Base-by-base conservation (phyloP, 352 stramenopile species). In the Pythium graminicola region DNA sequence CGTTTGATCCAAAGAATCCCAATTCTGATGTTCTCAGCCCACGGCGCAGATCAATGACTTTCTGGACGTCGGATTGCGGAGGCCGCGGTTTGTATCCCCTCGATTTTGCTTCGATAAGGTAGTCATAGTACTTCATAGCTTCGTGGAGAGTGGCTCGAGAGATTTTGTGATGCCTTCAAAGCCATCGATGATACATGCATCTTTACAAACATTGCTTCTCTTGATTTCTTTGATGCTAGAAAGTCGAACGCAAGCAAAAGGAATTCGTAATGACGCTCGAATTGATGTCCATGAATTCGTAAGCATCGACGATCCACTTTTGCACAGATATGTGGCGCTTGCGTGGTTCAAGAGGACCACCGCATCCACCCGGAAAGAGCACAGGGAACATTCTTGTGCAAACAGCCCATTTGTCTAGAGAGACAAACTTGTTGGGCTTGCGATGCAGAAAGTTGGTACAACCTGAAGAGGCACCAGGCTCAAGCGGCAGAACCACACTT, bases 191-290 rank as follows among this genome's bases (percentile, higher is more conserved):
- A 60, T 3, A 67, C 54, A 17, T 67, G 35, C 29, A 67, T 48
- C 16, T 54, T 60, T 0, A 70, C 16, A 32, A 60, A 65, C 13
- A 71, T 28, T 0, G 46, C 57, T 13, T 44, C 1, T 3, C 59
- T 33, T 5, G 59, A 50, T n/a, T 55, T 63, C 20, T 60, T 28
- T 0, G 27, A 42, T 0, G 59, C 59, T 0, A 69, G 6, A 27
- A 36, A 64, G 20, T 66, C 55, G 22, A 69, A 69, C 0, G 55
- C 60, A 8, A 72, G 16, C 1, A 65, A 16, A 10, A 66, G 32
- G 29, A 69, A 72, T 2, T 32, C 60, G 11, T 66, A 64, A 16
- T 72, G 60, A 1, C 17, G 38, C 29, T 69, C 55, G 40, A 72
- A 69, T 11, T 44, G 26, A 56, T 66, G 60, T 2, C 52, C 60